phyloP scores from a whole-genome alignment of 2,329 filamentous ascomycete species.

The Scolecobasidium constrictum region DNA sequence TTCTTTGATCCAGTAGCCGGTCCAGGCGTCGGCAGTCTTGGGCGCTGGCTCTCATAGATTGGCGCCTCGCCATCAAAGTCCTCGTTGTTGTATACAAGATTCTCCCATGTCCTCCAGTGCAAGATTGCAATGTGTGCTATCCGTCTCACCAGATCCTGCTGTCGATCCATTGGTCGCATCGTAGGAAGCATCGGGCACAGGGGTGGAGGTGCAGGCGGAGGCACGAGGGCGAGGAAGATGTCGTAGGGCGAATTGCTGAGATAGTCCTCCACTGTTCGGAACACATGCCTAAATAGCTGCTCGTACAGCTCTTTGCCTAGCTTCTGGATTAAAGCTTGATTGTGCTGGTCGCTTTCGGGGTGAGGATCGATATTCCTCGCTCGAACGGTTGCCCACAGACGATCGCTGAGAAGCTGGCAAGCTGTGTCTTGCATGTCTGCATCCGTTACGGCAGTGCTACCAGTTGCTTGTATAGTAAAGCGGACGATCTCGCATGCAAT shows the following conservation, averaged over 20 bases:
- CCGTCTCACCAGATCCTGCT: constrained; percentile 62
- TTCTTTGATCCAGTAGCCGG: too few species aligned
- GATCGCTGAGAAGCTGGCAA: neutral
- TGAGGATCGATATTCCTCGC: neutral
- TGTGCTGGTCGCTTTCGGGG: neutral
- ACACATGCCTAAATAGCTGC: constrained; percentile 18
- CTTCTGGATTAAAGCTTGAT: neutral
- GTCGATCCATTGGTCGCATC: constrained; percentile 17
- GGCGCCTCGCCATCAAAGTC: too few species aligned
- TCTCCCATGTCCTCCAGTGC: constrained; percentile 84
- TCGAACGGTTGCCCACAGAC: neutral
- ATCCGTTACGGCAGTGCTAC: neutral
- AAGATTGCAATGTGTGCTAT: constrained; percentile 75
- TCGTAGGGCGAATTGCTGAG: constrained; percentile 28
- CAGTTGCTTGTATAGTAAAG: constrained; percentile 24
- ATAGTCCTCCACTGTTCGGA: constrained; percentile 20
- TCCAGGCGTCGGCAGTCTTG: too few species aligned
- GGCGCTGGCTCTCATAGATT: too few species aligned
- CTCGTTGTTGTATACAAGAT: constrained; percentile 50
- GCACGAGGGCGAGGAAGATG: constrained; percentile 30
- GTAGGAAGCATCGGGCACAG: constrained; percentile 8
- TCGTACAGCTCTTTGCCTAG: neutral
- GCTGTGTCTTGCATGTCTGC: neutral
- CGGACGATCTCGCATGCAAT: constrained; percentile 36
- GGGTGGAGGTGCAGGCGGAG: constrained; percentile 3